These are phyloP conservation scores for Balakata baccata DNA, from an alignment of 345 rosid species.

Conservation along the genomic window DNA sequence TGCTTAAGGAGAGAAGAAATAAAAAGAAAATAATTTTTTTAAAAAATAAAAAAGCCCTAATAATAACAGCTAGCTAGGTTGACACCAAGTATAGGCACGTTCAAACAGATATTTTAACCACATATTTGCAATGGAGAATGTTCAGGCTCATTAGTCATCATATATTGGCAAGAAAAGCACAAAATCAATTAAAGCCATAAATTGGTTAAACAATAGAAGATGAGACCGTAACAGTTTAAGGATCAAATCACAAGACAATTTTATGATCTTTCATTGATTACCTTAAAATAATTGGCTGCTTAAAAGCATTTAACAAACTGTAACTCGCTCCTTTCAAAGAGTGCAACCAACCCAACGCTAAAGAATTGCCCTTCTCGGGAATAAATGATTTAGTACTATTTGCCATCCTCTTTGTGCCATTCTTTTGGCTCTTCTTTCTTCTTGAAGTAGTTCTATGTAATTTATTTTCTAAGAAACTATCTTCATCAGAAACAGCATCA, in stretches of 20 bases:
- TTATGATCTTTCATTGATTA: conserved; percentile 21
- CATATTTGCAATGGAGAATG: background rate
- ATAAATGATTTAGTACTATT: conserved; percentile 27
- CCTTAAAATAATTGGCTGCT: conserved; percentile 80
- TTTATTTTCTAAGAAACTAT: conserved; percentile 36
- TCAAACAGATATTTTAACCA: background rate
- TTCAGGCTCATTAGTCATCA: conserved; percentile 4
- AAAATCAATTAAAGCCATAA: background rate
- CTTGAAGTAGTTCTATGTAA: conserved; percentile 38
- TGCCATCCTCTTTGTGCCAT: conserved; percentile 31
- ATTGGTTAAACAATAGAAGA: background rate
- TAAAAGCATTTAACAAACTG: conserved; percentile 62
- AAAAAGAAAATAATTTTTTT: background rate
- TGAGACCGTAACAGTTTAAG: background rate
- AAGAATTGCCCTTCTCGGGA: conserved; percentile 34
- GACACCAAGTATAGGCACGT: background rate
- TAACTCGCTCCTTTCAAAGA: conserved; percentile 67
- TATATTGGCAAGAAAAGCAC: background rate
- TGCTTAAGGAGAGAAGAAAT: background rate
- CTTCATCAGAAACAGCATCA: conserved; percentile 31
- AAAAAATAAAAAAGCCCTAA: background rate
- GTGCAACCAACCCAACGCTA: conserved; percentile 44
- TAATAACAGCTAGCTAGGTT: background rate
- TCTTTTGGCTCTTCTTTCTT: conserved; percentile 73
- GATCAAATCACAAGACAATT: background rate